These are phyloP conservation scores for Taphrina confusa DNA, from an alignment of 1,139 yeast genomes.

Conservation along the genomic window DNA sequence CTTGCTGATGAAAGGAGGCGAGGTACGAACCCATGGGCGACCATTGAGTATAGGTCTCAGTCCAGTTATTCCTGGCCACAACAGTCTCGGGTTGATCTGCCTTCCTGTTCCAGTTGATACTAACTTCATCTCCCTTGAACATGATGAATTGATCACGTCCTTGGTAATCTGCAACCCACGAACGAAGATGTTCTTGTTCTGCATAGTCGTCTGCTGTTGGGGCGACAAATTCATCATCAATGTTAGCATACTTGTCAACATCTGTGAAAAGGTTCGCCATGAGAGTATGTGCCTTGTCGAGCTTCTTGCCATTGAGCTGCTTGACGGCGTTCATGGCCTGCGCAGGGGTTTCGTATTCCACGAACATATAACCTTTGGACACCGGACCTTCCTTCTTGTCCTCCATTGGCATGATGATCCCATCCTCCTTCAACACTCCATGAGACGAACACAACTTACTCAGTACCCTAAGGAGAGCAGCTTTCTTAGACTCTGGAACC, in stretches of 20 bases:
- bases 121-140: slow-evolving; percentile 78
- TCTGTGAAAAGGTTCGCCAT: slow-evolving; percentile 81
- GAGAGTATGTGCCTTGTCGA: slow-evolving; percentile 90
- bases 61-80: slow-evolving; percentile 77
- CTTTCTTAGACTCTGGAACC: slow-evolving; percentile 86
- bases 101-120: slow-evolving; percentile 84
- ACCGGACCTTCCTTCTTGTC: slow-evolving; percentile 72
- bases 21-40: slow-evolving; percentile 92
- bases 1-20: slow-evolving; percentile 88
- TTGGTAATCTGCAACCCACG: slow-evolving; percentile 86
- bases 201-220: slow-evolving; percentile 55
- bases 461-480: slow-evolving; percentile 80
- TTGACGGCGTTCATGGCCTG: slow-evolving; percentile 79
- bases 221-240: slow-evolving; percentile 63
- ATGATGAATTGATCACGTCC: slow-evolving; percentile 89
- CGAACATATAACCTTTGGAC: slow-evolving; percentile 59
- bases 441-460: slow-evolving; percentile 75
- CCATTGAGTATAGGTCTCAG: slow-evolving; percentile 82
- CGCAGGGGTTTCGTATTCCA: slow-evolving; percentile 70
- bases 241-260: slow-evolving; percentile 75
- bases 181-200: slow-evolving; percentile 66
- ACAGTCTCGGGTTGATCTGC: slow-evolving; percentile 73
- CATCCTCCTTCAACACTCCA: slow-evolving; percentile 67
- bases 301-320: slow-evolving; percentile 79
- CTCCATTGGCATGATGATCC: slow-evolving; percentile 72